These are phyloP conservation scores for Bolboschoenoplectus hybrid DNA, from an alignment of 202 grass and related monocot species.

Conservation along the genomic window DNA sequence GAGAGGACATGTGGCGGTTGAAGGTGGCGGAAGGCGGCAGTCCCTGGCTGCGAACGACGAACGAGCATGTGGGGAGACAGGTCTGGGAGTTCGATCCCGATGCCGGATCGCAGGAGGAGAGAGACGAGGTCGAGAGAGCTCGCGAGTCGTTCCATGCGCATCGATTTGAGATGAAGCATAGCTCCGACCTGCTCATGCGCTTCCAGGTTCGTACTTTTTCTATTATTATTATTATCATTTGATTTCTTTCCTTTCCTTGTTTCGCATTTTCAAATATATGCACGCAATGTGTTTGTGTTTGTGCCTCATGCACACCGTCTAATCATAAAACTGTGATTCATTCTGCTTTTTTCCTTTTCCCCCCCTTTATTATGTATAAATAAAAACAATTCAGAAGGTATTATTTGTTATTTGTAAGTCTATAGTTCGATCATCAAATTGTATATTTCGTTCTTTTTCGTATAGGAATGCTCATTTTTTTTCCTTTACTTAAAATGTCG, in stretches of 20 bases:
- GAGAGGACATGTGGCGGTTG: constrained; percentile 59
- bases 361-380: no score
- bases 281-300: no score
- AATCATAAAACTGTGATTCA: no score
- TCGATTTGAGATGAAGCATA: constrained; percentile 51
- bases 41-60: constrained; percentile 54
- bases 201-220: constrained; percentile 35
- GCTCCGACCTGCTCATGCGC: constrained; percentile 70
- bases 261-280: no score
- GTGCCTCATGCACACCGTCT: no score
- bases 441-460: no score
- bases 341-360: no score
- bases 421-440: not conserved
- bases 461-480: not conserved
- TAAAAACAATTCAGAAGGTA: no score
- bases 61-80: constrained; percentile 51
- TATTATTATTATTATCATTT: no score
- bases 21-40: constrained; percentile 50
- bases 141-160: constrained; percentile 43
- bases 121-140: constrained; percentile 45
- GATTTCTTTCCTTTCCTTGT: no score
- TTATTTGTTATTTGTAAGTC: not conserved
- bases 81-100: constrained; percentile 62
- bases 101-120: constrained; percentile 53
- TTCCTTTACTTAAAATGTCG: not conserved